Conservation (phyloP, 345 rosid genomes). For the Gossypium thurberi region DNA sequence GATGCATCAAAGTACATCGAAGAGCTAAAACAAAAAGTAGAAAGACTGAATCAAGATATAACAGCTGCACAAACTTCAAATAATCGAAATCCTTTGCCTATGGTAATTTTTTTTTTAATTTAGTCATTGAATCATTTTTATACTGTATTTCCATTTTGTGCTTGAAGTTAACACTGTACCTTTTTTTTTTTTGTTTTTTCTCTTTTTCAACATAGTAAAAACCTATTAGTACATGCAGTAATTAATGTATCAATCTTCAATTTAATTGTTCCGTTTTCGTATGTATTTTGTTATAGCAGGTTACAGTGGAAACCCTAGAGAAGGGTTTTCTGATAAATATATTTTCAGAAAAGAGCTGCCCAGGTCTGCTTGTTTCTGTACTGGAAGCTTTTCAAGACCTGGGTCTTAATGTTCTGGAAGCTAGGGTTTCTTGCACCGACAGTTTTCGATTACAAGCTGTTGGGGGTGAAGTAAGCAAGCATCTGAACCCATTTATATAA, state of each 20-base stretch:
- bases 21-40: slow-evolving; percentile 72
- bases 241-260: not conserved
- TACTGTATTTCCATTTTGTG: not conserved
- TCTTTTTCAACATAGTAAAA: not conserved
- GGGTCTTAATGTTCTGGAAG: slow-evolving; percentile 71
- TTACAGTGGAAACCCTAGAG: slow-evolving; percentile 73
- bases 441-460: slow-evolving; percentile 62
- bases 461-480: slow-evolving; percentile 64
- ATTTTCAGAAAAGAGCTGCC: slow-evolving; percentile 52
- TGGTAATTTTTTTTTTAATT: slow-evolving; percentile 22
- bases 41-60: slow-evolving; percentile 51
- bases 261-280: not conserved
- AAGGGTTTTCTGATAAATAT: slow-evolving; percentile 71
- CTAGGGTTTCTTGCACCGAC: slow-evolving; percentile 92
- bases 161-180: not conserved
- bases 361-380: slow-evolving; percentile 71
- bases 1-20: slow-evolving; percentile 84
- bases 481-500: not conserved
- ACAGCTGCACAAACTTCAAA: slow-evolving; percentile 30
- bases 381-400: slow-evolving; percentile 82
- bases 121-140: not conserved
- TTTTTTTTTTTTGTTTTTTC: not conserved
- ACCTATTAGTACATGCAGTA: not conserved
- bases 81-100: slow-evolving; percentile 28
- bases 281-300: slow-evolving; percentile 29